Conservation (phyloP, 495 filamentous ascomycete genomes). For the Lophiostoma macrostomum region DNA sequence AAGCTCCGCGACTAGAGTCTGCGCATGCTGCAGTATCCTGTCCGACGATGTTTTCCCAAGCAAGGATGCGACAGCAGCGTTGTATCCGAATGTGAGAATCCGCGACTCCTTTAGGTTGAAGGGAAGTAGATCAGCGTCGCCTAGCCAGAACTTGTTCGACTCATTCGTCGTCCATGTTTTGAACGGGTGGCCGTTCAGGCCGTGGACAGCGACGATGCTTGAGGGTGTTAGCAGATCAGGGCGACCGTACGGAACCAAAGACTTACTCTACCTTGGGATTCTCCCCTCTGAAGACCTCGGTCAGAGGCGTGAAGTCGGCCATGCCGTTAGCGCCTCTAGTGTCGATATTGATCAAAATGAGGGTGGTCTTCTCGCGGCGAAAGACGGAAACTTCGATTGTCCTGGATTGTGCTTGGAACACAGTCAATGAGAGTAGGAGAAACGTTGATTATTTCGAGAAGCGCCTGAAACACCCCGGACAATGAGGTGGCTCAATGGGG, state of each 20-base stretch:
- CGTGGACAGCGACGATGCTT: slow-evolving; percentile 58
- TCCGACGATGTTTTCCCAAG: slow-evolving; percentile 58
- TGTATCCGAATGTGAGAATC: slow-evolving; percentile 80
- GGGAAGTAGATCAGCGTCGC: slow-evolving; percentile 69
- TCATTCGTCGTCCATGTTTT: slow-evolving; percentile 70
- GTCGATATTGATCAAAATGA: too few relatives aligned
- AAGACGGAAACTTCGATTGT: too few relatives aligned
- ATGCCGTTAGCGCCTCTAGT: not conserved
- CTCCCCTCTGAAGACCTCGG: slow-evolving; percentile 19
- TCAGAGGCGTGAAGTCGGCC: slow-evolving; percentile 1
- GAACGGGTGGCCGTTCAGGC: slow-evolving; percentile 73
- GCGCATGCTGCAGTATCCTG: slow-evolving; percentile 78
- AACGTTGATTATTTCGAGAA: too few relatives aligned
- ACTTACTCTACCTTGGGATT: slow-evolving; percentile 20
- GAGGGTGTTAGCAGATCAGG: slow-evolving; percentile 16
- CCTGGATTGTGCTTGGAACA: too few relatives aligned
- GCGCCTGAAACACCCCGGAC: too few relatives aligned
- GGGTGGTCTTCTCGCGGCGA: too few relatives aligned
- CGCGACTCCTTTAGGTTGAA: slow-evolving; percentile 60
- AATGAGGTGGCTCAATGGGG: too few relatives aligned
- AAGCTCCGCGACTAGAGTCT: slow-evolving; percentile 65
- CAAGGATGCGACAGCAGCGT: slow-evolving; percentile 70
- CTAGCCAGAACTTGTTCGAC: slow-evolving; percentile 67
- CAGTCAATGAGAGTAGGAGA: too few relatives aligned
- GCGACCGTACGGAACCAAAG: not conserved